Evolutionary conservation across 2,329 filamentous ascomycete species (phyloP).

Genomic region (Penicillium paneum): DNA sequence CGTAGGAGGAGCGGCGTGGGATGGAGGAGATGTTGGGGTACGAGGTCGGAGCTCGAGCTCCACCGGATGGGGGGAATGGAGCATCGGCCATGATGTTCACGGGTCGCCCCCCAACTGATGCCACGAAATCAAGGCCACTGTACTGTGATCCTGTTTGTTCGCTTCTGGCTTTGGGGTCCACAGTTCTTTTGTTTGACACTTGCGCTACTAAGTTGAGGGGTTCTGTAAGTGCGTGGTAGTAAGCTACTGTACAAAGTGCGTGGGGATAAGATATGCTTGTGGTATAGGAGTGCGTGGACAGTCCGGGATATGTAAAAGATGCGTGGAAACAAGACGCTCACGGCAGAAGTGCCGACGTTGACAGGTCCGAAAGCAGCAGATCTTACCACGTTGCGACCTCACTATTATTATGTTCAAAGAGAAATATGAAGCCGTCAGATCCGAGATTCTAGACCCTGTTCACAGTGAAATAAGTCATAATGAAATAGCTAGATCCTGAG

Average conservation of each 20-base stretch:
- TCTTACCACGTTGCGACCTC: background rate
- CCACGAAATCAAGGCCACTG: background rate
- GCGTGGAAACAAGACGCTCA: background rate
- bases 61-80: conserved; percentile 42
- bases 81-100: conserved; percentile 45
- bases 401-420: background rate
- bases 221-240: background rate
- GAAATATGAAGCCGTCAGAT: background rate
- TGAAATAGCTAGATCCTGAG: background rate
- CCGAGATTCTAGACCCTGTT: background rate
- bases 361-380: conserved; percentile 20
- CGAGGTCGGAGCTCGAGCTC: conserved; percentile 34
- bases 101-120: conserved; percentile 17
- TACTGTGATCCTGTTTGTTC: background rate
- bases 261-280: background rate
- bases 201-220: background rate
- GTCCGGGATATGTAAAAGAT: background rate
- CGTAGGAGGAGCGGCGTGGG: conserved; percentile 58
- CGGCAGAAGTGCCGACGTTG: conserved; percentile 9
- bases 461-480: background rate
- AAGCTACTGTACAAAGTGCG: background rate
- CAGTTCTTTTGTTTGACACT: background rate
- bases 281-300: background rate
- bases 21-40: conserved; percentile 35
- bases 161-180: background rate